phyloP scores from a whole-genome alignment of 441 rosid species.

The Jatropha podagrica region DNA sequence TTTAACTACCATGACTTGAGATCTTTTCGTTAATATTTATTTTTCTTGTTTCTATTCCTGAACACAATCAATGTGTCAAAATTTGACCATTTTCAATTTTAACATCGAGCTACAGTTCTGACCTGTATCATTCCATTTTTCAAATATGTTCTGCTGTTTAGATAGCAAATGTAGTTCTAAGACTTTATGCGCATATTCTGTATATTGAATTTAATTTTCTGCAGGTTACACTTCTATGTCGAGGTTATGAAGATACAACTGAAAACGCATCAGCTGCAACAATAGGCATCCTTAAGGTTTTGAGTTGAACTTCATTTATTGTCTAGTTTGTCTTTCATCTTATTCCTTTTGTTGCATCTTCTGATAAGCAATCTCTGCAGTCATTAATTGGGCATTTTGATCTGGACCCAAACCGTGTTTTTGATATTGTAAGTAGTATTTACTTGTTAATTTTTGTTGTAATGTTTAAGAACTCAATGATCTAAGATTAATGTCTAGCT shows the following conservation, averaged over 20 bases:
- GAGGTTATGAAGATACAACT: conserved; percentile 68
- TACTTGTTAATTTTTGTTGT: conserved; percentile 7
- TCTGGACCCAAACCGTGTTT: conserved; percentile 99
- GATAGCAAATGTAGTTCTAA: not conserved
- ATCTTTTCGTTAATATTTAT: not conserved
- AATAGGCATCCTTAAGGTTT: conserved; percentile 96
- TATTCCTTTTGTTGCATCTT: conserved; percentile 8
- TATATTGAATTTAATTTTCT: conserved; percentile 11
- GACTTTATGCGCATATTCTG: not conserved
- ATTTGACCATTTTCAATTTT: not conserved
- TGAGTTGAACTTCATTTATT: conserved; percentile 26
- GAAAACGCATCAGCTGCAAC: conserved; percentile 72
- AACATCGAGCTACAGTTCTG: not conserved
- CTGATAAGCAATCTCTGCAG: conserved; percentile 56
- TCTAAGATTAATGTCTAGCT: conserved; percentile 13
- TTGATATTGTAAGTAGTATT: conserved; percentile 85
- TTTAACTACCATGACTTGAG: not conserved
- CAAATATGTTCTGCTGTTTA: not conserved
- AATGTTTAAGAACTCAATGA: conserved; percentile 18
- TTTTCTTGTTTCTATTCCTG: not conserved
- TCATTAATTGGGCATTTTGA: conserved; percentile 99
- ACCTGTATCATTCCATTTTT: not conserved
- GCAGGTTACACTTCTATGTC: conserved; percentile 95
- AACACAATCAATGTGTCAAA: not conserved
- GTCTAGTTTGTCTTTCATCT: conserved; percentile 21